Evolutionary conservation across 805 yeast species (phyloP), one percentile per base, ranked within the genome.

Genomic region (Yarrowia porcina): DNA sequence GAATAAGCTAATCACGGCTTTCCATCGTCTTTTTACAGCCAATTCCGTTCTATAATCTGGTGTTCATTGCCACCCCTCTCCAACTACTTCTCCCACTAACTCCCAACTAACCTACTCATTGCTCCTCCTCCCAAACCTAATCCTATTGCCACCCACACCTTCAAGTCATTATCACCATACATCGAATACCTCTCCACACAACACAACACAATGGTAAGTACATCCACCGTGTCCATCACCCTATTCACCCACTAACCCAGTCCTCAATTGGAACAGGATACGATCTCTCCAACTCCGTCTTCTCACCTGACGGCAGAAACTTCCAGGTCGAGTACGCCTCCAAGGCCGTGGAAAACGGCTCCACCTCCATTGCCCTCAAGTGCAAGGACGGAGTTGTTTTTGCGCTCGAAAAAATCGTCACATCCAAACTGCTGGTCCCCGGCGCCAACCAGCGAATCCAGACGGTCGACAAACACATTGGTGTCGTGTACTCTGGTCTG

Each of bases 181-280:
- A n/a, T n/a, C n/a, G n/a, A n/a, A n/a, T n/a, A n/a, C n/a, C n/a
- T 33, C 41, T 28, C 38, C 21, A 23, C 61, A 38, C 52, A 36
- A 36, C 42, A 25, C 28, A n/a, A 25, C 28, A 39, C 49, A 39
- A 56, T 56, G 61, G 61, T 56, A 27, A 56, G 61, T 56, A 36
- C 3, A 2, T 13, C 8, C 4, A n/a, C n/a, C n/a, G n/a, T n/a
- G n/a, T n/a, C 41, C 33, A 6, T 32, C 18, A 18, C 4, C 23
- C 39, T 15, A n/a, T 28, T 38, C 1, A 8, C n/a, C 30, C 4
- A 4, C 61, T 56, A 56, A 45, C 49, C 30, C 61, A 75, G 93
- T 88, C 98, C 39, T 94, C 99, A 50, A 92, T 94, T 70, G 99
- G 99, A 70, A 94, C 99, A 28, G 99, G 99, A 18, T 94, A 94